phyloP scores from a whole-genome alignment of 352 stramenopile genomes.

The Ophiocytium majus region DNA sequence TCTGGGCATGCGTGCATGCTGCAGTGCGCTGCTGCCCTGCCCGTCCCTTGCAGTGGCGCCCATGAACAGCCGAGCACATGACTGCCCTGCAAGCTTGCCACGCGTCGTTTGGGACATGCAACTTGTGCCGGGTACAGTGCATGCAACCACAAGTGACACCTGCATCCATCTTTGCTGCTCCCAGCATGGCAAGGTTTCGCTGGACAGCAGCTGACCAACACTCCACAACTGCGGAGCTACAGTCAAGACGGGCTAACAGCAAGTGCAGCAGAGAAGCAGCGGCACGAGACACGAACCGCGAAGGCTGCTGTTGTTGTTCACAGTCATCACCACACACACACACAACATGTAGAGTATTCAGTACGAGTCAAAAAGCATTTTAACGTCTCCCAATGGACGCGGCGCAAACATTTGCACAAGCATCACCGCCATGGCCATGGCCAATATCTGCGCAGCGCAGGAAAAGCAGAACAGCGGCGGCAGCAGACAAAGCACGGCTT shows the following conservation, averaged over 20 bases:
- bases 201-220: not conserved
- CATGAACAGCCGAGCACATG: no score
- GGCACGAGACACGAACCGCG: not conserved
- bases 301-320: no score
- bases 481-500: no score
- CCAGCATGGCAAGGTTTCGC: not conserved
- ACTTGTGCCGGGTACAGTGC: no score
- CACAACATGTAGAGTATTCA: not conserved
- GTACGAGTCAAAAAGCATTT: constrained; percentile 22
- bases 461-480: no score
- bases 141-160: no score
- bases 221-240: not conserved
- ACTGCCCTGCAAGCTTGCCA: no score
- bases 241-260: not conserved
- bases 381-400: constrained; percentile 1
- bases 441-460: not conserved
- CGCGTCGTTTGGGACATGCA: no score
- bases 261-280: not conserved
- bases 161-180: not conserved
- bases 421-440: not conserved
- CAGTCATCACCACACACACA: not conserved
- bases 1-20: no score
- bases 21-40: no score
- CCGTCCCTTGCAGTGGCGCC: no score
- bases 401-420: not conserved